Evolutionary conservation across 2,329 filamentous ascomycete genomes (phyloP).

Genomic region (Exophiala dermatitidis): DNA sequence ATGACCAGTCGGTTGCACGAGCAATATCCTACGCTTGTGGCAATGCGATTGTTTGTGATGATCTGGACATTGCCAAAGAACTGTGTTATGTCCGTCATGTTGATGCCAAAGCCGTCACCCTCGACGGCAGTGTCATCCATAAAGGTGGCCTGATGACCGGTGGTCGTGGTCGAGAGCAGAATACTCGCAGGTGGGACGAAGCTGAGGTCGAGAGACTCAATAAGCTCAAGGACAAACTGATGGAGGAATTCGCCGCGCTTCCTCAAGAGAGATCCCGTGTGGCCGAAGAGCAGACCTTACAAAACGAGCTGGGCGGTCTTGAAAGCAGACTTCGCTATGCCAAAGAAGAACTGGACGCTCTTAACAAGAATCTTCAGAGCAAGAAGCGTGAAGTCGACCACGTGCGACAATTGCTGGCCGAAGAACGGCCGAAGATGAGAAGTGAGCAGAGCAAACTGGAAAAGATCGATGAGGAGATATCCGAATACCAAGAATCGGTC

Average conservation of each 20-base stretch:
- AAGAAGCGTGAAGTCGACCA: constrained; percentile 75
- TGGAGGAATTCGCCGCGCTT: constrained; percentile 69
- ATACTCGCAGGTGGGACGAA: constrained; percentile 80
- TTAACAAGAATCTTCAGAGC: constrained; percentile 75
- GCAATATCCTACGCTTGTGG: constrained; percentile 94
- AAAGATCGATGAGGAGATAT: constrained; percentile 51
- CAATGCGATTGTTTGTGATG: constrained; percentile 90
- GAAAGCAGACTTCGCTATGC: constrained; percentile 67
- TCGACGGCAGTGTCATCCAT: constrained; percentile 94
- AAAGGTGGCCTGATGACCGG: constrained; percentile 96
- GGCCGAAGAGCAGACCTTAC: constrained; percentile 70
- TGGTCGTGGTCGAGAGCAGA: constrained; percentile 71
- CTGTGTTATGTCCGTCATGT: constrained; percentile 79
- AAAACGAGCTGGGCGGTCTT: constrained; percentile 70
- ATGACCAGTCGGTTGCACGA: constrained; percentile 77
- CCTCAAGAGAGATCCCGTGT: constrained; percentile 70
- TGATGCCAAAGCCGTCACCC: constrained; percentile 85
- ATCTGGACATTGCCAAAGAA: constrained; percentile 74
- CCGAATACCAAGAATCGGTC: constrained; percentile 57
- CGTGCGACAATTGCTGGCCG: constrained; percentile 63
- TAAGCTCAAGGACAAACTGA: constrained; percentile 65
- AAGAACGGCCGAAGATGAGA: constrained; percentile 69
- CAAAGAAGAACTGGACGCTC: constrained; percentile 67
- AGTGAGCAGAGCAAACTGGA: constrained; percentile 65
- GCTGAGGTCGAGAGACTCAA: constrained; percentile 80